Base-by-base conservation (phyloP, 2,329 filamentous ascomycete species). In the Teratosphaeria destructans region DNA sequence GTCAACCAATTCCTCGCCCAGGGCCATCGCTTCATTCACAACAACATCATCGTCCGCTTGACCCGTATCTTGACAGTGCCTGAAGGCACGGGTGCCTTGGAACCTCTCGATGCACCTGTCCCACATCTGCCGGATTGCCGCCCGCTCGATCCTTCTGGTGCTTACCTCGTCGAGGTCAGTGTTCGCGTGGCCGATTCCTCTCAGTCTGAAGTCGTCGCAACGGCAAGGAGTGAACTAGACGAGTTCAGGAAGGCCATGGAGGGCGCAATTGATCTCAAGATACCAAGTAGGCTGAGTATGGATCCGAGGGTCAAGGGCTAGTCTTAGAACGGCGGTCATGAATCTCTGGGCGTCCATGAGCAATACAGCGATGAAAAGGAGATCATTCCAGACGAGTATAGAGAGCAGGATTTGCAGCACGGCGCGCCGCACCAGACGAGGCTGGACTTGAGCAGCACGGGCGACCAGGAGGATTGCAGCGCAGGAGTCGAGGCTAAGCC, bases 141-240 rank as follows among this genome's bases (percentile, higher is more conserved):
- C 23, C 77, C 79, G 2, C 68, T 85, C 3, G 84, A 86, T 66
- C 73, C 76, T 10, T 84, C 79, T 57, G 82, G 82, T 26, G 76
- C 77, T 52, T 85, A 84, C 65, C 70, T 85, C 29, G 71, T 86
- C 23, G 82, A 85, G 64, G 80, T 82, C 3, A 79, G 77, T 3
- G 78, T 86, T 47, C 79, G 79, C 7, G 77, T 85, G 3, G 78
- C 81, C 60, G 82, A 85, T 62, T 76, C 77, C 56, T 77, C 75
- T 19, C 82, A 82, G 57, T 77, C 80, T 29, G 77, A 79, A 56
- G 74, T 83, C 19, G 76, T 83, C 65, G 80, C 81, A 57, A 72
- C 73, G 32, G 84, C 80, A 0, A 79, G 79, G 29, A 75, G 78
- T 60, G 82, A 85, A 67, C 67, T 87, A 52, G 73, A 81, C 64